Evolutionary conservation across 2,329 filamentous ascomycete genomes (phyloP).

Genomic region (Fusarium oxysporum): DNA sequence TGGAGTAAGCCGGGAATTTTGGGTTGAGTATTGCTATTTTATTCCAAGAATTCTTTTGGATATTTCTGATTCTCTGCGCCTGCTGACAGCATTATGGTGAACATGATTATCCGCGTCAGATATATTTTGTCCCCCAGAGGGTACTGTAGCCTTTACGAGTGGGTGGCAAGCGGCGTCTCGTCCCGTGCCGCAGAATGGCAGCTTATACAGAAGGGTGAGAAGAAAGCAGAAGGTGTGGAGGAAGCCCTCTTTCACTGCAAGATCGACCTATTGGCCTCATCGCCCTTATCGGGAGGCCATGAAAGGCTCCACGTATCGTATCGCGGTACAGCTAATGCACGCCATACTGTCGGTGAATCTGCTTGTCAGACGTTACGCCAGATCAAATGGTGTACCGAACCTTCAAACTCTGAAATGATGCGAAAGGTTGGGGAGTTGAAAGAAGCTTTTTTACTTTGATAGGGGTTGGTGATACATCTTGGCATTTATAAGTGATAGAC

Average conservation of each 20-base stretch:
- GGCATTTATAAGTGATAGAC: too few relatives aligned
- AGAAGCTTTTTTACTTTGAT: too few relatives aligned
- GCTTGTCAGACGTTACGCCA: too few relatives aligned
- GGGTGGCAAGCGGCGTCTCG: background rate
- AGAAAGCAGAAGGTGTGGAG: background rate
- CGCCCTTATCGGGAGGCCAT: fast-evolving
- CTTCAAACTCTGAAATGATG: too few relatives aligned
- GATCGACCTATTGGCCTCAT: background rate
- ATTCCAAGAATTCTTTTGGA: fast-evolving
- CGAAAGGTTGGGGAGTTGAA: too few relatives aligned
- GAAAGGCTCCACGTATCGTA: background rate
- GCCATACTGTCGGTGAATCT: background rate
- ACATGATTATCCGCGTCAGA: too few relatives aligned
- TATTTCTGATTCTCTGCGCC: background rate
- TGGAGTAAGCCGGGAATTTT: background rate
- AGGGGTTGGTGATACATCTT: too few relatives aligned
- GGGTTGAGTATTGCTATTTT: background rate
- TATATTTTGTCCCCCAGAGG: too few relatives aligned
- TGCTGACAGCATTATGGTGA: background rate
- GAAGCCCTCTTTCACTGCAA: background rate
- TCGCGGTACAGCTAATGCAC: background rate
- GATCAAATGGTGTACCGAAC: background rate
- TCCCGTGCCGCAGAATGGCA: background rate
- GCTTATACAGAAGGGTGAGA: background rate
- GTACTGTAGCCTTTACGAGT: too few relatives aligned